Evolutionary conservation across 2,329 filamentous ascomycete species (phyloP), one percentile per base, ranked within the genome.

Genomic region (Ambrosiella beaveri): DNA sequence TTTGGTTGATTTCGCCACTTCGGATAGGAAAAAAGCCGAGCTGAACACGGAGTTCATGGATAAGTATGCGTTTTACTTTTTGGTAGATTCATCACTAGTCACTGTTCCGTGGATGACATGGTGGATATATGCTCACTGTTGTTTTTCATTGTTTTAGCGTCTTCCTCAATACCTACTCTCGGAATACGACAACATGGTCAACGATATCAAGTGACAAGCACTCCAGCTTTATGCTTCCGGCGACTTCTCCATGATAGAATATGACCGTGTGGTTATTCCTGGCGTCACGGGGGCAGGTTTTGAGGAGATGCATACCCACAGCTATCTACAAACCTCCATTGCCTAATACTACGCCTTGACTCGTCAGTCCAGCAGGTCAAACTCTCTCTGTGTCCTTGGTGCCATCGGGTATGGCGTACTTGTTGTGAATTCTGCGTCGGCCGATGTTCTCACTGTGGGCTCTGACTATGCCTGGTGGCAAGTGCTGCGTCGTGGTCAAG

Each of bases 351-450:
- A 57, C 27, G 47, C 56, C 1, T 36, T 57, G 13, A 60, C 59
- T 7, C 51, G 55, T n/a, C 44, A 52, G 19, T 60, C 59, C 13
- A 35, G 27, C 4, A 60, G 56, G 27, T 41, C 9, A n/a, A 50
- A 38, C 7, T 49, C 27, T 6, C 52, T 37, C n/a, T 49, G 38
- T 17, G 50, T 60, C 39, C 51, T 60, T 13, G 52, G 51, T 17
- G 56, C 56, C 44, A 57, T 60, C 12, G 56, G 59, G 7, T 56
- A 60, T 41, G 59, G 56, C 3, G 56, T 60, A 7, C n/a, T 60
- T 19, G 59, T 60, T 12, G 50, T 57, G 44, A 60, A 58, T 39
- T 41, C 51, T 9, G 56, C 40, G 9, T 51, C 38, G 13, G 56
- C 56, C 4, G 50, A 51, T 56, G 55, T 60, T 12, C 55, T 47